These are phyloP conservation scores for Zizania latifolia DNA, from an alignment of 176 grass and related monocot genomes.

Conservation along the genomic window DNA sequence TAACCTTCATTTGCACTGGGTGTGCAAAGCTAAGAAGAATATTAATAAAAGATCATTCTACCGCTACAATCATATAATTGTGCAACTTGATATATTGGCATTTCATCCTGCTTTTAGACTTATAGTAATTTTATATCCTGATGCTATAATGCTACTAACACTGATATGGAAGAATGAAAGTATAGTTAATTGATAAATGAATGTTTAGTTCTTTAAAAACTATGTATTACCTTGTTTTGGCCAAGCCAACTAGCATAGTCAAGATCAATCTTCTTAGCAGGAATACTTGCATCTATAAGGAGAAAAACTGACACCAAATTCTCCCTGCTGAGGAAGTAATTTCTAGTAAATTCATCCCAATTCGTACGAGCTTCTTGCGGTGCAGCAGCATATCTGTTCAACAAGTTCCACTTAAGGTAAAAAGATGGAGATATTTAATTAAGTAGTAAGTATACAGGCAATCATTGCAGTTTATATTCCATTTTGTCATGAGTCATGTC, in stretches of 20 bases:
- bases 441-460: not conserved
- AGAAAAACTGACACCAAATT: slow-evolving; percentile 85
- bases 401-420: slow-evolving; percentile 18
- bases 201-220: slow-evolving; percentile 4
- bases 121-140: not conserved
- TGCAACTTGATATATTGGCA: not conserved
- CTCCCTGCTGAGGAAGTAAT: slow-evolving; percentile 69
- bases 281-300: slow-evolving; percentile 97
- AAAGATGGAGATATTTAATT: not conserved
- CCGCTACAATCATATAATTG: too few species aligned
- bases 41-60: not conserved
- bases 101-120: not conserved
- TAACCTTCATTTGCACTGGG: not conserved
- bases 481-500: not conserved
- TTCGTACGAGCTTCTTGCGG: slow-evolving; percentile 70
- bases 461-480: not conserved
- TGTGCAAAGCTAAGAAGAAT: too few species aligned
- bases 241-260: slow-evolving; percentile 99
- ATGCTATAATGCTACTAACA: not conserved
- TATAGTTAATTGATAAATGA: not conserved
- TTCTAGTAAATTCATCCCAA: slow-evolving; percentile 92
- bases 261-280: slow-evolving; percentile 96
- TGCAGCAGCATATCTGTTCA: slow-evolving; percentile 88
- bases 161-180: not conserved
- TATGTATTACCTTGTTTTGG: slow-evolving; percentile 62